phyloP scores from a whole-genome alignment of 225 moss, liverwort and hornwort genomes.

The Marchantia polymorpha region DNA sequence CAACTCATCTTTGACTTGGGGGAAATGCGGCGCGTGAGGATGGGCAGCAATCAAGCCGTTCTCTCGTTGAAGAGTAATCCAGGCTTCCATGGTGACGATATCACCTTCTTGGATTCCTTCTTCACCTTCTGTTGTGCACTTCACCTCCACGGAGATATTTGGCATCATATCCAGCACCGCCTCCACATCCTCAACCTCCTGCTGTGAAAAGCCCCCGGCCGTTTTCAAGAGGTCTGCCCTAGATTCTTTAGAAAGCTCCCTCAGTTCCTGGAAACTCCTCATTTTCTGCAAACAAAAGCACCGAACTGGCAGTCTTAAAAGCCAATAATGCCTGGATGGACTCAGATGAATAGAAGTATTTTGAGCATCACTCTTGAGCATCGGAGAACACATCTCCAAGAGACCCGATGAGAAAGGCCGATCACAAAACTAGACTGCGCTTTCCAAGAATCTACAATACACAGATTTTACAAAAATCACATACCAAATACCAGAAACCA shows the following conservation, averaged over 20 bases:
- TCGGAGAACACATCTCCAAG: no score
- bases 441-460: no score
- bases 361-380: no score
- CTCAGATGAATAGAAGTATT: no score
- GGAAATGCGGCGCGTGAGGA: slow-evolving; percentile 86
- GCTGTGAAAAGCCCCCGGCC: slow-evolving; percentile 66
- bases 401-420: no score
- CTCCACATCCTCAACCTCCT: slow-evolving; percentile 79
- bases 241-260: slow-evolving; percentile 61
- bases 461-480: no score
- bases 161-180: slow-evolving; percentile 82
- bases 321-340: no score
- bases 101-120: slow-evolving; percentile 99
- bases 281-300: slow-evolving; percentile 54
- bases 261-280: slow-evolving; percentile 80
- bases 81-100: slow-evolving; percentile 82
- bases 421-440: no score
- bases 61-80: slow-evolving; percentile 68
- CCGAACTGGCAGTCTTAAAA: not conserved
- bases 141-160: slow-evolving; percentile 64
- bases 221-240: slow-evolving; percentile 63
- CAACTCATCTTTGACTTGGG: slow-evolving; percentile 73
- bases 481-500: no score
- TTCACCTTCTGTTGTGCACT: slow-evolving; percentile 92
- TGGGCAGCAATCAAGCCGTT: slow-evolving; percentile 72